Evolutionary conservation across 768 basidiomycete species (phyloP).

Genomic region (Tricholoma flavovirens): DNA sequence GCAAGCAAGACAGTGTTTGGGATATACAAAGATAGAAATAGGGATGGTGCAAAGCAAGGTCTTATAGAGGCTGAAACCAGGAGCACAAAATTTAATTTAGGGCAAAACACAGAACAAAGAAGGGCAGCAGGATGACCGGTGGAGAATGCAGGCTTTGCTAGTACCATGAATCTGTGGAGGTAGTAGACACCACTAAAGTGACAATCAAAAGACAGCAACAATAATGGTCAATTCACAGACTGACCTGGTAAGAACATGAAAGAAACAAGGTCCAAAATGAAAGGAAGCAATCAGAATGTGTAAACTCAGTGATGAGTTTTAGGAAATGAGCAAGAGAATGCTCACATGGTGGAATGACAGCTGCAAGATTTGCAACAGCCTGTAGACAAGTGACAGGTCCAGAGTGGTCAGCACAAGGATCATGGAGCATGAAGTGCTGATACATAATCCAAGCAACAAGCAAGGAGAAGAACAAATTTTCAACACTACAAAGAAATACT

Average conservation of each 20-base stretch:
- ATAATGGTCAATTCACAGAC: too few relatives aligned
- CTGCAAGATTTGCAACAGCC: background rate
- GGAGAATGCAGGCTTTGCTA: background rate
- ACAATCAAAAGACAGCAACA: background rate
- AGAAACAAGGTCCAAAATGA: too few relatives aligned
- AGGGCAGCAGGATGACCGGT: background rate
- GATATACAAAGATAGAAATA: background rate
- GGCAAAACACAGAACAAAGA: background rate
- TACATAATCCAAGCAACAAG: background rate
- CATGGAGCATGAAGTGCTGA: too few relatives aligned
- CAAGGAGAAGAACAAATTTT: background rate
- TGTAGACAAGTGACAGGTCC: background rate
- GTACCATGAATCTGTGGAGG: background rate
- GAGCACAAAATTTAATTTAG: background rate
- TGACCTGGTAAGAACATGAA: too few relatives aligned
- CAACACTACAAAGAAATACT: background rate
- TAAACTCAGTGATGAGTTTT: background rate
- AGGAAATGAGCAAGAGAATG: background rate
- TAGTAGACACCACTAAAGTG: conserved; percentile 3
- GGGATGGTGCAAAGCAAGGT: background rate
- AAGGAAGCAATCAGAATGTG: too few relatives aligned
- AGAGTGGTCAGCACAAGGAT: background rate
- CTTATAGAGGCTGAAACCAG: background rate
- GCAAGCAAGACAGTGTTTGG: background rate
- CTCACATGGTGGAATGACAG: background rate